Evolutionary conservation across 768 basidiomycete genomes (phyloP).

Genomic region (Pisolithus tinctorius): DNA sequence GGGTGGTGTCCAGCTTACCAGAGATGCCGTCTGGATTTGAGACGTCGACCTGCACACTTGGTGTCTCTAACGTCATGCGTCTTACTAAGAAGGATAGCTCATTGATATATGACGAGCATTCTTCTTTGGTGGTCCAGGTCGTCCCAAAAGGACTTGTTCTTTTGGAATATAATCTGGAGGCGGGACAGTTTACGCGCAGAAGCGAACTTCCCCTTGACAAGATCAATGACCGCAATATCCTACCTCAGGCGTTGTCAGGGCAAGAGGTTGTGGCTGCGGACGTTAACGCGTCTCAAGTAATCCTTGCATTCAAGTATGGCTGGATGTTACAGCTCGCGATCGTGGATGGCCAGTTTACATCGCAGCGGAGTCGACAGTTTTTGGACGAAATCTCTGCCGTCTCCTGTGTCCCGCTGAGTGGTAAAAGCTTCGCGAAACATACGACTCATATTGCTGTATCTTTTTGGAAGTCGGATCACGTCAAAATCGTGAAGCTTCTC

Average conservation of each 20-base stretch:
- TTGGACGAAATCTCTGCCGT: conserved; percentile 62
- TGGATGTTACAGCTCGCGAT: conserved; percentile 46
- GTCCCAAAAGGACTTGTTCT: conserved; percentile 51
- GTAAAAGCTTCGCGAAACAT: conserved; percentile 35
- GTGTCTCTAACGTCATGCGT: conserved; percentile 50
- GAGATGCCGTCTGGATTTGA: conserved; percentile 45
- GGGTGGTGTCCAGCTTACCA: conserved; percentile 16
- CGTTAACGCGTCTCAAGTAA: conserved; percentile 61
- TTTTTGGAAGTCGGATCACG: conserved; percentile 66
- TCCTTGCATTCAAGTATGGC: conserved; percentile 53
- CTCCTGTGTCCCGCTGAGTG: conserved; percentile 48
- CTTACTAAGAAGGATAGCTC: conserved; percentile 12
- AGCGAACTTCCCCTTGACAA: conserved; percentile 31
- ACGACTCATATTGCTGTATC: conserved; percentile 53
- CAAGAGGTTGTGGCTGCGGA: conserved; percentile 61
- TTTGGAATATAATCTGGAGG: conserved; percentile 45
- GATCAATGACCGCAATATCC: conserved; percentile 15
- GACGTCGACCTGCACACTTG: conserved; percentile 49
- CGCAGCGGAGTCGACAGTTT: conserved; percentile 17
- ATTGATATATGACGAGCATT: conserved; percentile 32
- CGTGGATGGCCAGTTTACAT: conserved; percentile 32
- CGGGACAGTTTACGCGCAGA: conserved; percentile 36
- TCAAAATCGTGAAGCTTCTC: conserved; percentile 44
- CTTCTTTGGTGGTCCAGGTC: conserved; percentile 65
- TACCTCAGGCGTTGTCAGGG: conserved; percentile 13